Conservation (phyloP, 495 filamentous ascomycete species). For the Sphaerosporella brunnea region DNA sequence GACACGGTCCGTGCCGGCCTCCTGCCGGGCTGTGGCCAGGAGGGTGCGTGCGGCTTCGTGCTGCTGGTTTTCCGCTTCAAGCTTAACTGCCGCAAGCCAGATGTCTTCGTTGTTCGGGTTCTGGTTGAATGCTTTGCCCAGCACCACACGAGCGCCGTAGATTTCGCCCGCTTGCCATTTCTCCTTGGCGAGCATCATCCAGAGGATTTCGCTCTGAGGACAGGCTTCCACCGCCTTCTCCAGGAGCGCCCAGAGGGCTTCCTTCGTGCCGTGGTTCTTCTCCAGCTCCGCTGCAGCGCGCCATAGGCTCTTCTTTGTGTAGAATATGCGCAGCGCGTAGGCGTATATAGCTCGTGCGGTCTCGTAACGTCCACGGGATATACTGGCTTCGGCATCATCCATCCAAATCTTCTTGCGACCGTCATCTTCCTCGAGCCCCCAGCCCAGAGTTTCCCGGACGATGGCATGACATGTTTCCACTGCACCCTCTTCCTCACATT, state of each 20-base stretch:
- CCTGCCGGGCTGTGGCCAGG: conserved; percentile 57
- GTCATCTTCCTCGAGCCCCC: conserved; percentile 87
- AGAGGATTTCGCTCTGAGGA: conserved; percentile 73
- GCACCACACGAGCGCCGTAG: conserved; percentile 64
- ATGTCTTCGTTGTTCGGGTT: conserved; percentile 94
- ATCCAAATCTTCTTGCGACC: conserved; percentile 90
- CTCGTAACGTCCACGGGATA: conserved; percentile 60
- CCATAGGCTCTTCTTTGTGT: conserved; percentile 68
- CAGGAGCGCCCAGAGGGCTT: conserved; percentile 63
- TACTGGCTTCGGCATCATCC: conserved; percentile 70
- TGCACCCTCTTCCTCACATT: conserved; percentile 83
- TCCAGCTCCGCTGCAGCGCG: conserved; percentile 80
- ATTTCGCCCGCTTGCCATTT: conserved; percentile 76
- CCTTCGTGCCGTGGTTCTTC: conserved; percentile 70
- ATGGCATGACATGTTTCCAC: conserved; percentile 72
- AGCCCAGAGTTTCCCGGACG: conserved; percentile 82
- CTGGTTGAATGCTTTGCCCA: conserved; percentile 75
- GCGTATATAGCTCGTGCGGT: conserved; percentile 86
- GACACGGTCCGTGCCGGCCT: conserved; percentile 84
- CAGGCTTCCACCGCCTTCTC: conserved; percentile 90
- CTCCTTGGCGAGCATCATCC: conserved; percentile 89
- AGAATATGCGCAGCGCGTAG: conserved; percentile 74
- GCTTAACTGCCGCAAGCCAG: conserved; percentile 84
- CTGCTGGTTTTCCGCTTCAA: conserved; percentile 73
- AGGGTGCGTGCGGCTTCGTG: conserved; percentile 64